Evolutionary conservation across 2,329 filamentous ascomycete species (phyloP).

Genomic region (Proliferodiscus dingleyae): DNA sequence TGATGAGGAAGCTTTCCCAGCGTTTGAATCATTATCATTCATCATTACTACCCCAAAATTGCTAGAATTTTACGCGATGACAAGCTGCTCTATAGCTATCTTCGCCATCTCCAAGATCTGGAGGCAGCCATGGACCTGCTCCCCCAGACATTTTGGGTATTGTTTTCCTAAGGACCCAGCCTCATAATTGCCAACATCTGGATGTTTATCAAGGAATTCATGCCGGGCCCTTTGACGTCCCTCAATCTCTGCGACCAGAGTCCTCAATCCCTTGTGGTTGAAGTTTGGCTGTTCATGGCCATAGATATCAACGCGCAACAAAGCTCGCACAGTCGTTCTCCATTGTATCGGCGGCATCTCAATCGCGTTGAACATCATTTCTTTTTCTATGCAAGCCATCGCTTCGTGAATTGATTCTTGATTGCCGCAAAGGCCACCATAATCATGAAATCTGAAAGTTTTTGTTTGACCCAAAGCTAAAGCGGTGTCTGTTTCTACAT

Average conservation of each 20-base stretch:
- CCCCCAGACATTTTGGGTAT: slow-evolving; percentile 30
- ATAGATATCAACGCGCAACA: slow-evolving; percentile 55
- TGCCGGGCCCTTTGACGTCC: slow-evolving; percentile 45
- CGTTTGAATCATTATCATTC: not conserved
- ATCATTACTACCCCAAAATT: not conserved
- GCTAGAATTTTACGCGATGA: slow-evolving; percentile 44
- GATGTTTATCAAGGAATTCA: slow-evolving; percentile 42
- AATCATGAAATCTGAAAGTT: slow-evolving; percentile 26
- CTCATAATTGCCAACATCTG: slow-evolving; percentile 35
- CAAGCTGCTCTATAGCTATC: slow-evolving; percentile 47
- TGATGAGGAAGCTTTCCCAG: not conserved
- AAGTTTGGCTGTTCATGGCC: slow-evolving; percentile 36
- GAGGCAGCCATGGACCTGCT: slow-evolving; percentile 41
- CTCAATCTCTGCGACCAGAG: slow-evolving; percentile 51
- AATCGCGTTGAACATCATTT: slow-evolving; percentile 36
- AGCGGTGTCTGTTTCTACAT: slow-evolving; percentile 45
- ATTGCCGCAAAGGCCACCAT: slow-evolving; percentile 24
- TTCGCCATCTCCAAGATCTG: slow-evolving; percentile 51
- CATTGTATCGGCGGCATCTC: slow-evolving; percentile 49
- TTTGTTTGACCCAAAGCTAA: slow-evolving; percentile 36
- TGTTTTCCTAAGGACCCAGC: slow-evolving; percentile 18
- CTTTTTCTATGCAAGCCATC: slow-evolving; percentile 18
- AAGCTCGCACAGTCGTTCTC: slow-evolving; percentile 47
- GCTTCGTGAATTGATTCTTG: slow-evolving; percentile 9
- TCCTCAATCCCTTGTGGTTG: slow-evolving; percentile 46